phyloP scores from a whole-genome alignment of 192 early-diverging fungal species.

The Gonapodya sp. region DNA sequence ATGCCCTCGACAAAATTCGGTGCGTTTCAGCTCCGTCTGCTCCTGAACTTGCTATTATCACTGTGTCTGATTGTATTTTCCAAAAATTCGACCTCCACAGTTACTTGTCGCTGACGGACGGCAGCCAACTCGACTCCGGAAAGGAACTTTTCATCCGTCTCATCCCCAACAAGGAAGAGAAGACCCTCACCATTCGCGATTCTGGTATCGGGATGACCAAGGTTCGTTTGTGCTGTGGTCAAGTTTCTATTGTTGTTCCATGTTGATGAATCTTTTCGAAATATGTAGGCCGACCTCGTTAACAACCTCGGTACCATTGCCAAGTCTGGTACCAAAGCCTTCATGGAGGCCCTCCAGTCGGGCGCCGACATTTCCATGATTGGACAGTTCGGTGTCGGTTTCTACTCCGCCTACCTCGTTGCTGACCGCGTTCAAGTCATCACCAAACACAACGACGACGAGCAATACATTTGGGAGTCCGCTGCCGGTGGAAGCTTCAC shows the following conservation, averaged over 20 bases:
- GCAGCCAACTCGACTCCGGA: slow-evolving; percentile 84
- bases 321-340: slow-evolving; percentile 99
- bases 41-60: background rate
- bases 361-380: slow-evolving; percentile 99
- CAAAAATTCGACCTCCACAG: background rate
- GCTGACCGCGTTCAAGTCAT: slow-evolving; percentile 87
- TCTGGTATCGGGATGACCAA: slow-evolving; percentile 27
- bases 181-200: slow-evolving; percentile 81
- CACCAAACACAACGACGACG: slow-evolving; percentile 95
- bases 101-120: slow-evolving; percentile 36
- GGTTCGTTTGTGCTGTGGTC: slow-evolving; percentile 8
- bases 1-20: slow-evolving; percentile 98
- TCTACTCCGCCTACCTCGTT: slow-evolving; percentile 99
- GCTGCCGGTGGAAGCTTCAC: slow-evolving; percentile 76
- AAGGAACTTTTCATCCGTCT: slow-evolving; percentile 94
- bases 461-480: slow-evolving; percentile 94
- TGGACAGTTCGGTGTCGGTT: slow-evolving; percentile 99
- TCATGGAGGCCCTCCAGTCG: slow-evolving; percentile 94
- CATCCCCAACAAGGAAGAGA: slow-evolving; percentile 77
- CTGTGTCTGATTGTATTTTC: background rate
- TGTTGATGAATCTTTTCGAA: slow-evolving; percentile 71
- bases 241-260: background rate
- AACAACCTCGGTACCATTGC: slow-evolving; percentile 99
- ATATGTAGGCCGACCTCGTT: slow-evolving; percentile 91
- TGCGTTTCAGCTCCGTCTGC: slow-evolving; percentile 92